Evolutionary conservation across 1,284 basidiomycete genomes (phyloP), one percentile per base, ranked within the genome.

Genomic region (Gomphus bonarii): DNA sequence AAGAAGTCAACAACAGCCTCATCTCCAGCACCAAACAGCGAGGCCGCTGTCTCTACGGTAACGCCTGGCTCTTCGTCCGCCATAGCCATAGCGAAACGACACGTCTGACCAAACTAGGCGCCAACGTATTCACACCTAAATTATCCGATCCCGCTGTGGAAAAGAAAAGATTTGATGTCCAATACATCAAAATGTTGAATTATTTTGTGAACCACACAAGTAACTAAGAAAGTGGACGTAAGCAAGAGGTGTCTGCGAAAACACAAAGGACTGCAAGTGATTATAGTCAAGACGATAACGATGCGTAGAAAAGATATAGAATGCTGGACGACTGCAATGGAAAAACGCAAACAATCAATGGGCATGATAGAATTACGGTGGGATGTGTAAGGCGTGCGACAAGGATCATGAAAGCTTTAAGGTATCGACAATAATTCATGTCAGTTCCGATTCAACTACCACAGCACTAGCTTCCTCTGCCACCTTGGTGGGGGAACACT

Each of bases 11-110:
- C 73, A 22, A 73, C 72, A 57, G 78, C 65, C 30, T 44, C 51
- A 66, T 87, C 73, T 28, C 80, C 77, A 47, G 77, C 70, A 55
- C 81, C 84, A 72, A 90, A 90, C 47, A 89, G 81, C 58, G 84
- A 81, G 56, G 87, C 84, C 50, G 87, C 88, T 63, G 85, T 81
- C 74, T 88, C 85, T 58, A 84, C 79, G 58, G 76, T 72, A 68
- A 44, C 28, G 40, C 22, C 42, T 16, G 40, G 22, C 49, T 58
- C 50, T 2, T 60, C 42, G 46, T 57, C 38, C 22, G 55, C 55
- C 59, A 60, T 60, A 40, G 55, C 25, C 25, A 8, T n/a, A 52
- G 38, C 10, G 31, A 31, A 16, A 36, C 28, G 52, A 35, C 43
- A 48, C 55, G 55, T 36, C 44, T 38, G 28, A 44, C 10, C 16